phyloP scores from a whole-genome alignment of 169 alveolate genomes.

The Eimeria maxima region DNA sequence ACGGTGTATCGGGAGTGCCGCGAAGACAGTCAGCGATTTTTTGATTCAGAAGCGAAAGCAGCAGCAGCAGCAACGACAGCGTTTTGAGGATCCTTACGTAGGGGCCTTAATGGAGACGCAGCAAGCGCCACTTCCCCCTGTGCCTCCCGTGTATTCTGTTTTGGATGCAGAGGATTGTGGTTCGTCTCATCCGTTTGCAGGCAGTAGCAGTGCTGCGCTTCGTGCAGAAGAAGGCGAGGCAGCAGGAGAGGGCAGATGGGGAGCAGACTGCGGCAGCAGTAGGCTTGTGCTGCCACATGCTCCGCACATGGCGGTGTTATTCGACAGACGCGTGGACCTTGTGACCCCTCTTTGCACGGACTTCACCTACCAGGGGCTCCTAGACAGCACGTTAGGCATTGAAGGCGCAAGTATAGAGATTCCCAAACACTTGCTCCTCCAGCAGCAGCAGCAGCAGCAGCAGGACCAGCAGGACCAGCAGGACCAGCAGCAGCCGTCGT shows the following conservation, averaged over 20 bases:
- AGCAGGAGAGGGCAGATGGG: not conserved
- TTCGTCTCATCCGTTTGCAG: not conserved
- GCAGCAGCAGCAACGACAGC: conserved; percentile 71
- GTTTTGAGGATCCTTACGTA: not conserved
- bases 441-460: conserved; percentile 74
- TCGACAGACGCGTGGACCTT: conserved; percentile 90
- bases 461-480: too few relatives aligned
- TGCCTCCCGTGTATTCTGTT: conserved; percentile 45
- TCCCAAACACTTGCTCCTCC: conserved; percentile 83
- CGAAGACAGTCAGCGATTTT: conserved; percentile 69
- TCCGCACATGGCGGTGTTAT: conserved; percentile 84
- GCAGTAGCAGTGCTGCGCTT: not conserved
- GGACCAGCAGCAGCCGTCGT: not conserved
- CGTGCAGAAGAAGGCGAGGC: not conserved
- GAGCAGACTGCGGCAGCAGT: not conserved
- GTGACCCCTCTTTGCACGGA: conserved; percentile 90
- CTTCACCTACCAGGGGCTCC: conserved; percentile 91
- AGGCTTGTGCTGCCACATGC: conserved; percentile 1
- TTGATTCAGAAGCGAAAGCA: conserved; percentile 66
- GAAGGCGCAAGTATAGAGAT: conserved; percentile 88
- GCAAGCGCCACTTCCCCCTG: not conserved
- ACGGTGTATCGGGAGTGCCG: conserved; percentile 80
- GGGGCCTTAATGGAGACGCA: too few relatives aligned
- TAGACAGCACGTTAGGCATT: conserved; percentile 88
- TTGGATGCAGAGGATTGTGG: conserved; percentile 38